Conservation (phyloP, 306 rosid species). For the Comarum palustre region DNA sequence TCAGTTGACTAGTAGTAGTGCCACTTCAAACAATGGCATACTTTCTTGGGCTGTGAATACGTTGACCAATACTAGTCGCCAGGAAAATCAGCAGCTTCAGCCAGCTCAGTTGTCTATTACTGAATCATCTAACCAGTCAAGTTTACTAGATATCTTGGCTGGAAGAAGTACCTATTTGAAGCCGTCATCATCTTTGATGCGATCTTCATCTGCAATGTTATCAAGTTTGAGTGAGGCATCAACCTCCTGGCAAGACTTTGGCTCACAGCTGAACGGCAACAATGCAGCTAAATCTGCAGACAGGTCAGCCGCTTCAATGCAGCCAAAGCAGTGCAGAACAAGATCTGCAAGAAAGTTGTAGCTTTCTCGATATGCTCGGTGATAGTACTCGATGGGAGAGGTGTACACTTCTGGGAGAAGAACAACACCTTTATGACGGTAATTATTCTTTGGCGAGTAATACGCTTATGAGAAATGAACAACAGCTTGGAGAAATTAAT, state of each 20-base stretch:
- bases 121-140: conserved; percentile 9
- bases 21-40: not conserved
- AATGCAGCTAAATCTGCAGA: conserved; percentile 5
- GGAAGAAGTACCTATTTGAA: conserved; percentile 15
- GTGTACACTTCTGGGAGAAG: not conserved
- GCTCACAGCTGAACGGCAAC: conserved; percentile 4
- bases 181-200: not conserved
- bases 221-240: not conserved
- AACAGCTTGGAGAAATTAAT: not conserved
- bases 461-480: not conserved
- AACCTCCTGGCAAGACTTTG: conserved; percentile 4
- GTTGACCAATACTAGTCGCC: not conserved
- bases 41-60: not conserved
- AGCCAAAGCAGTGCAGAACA: not conserved
- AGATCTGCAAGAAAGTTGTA: not conserved
- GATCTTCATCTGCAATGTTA: conserved; percentile 10
- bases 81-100: conserved; percentile 7
- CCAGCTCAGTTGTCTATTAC: not conserved
- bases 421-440: conserved; percentile 3
- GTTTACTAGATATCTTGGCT: conserved; percentile 6
- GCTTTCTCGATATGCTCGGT: not conserved
- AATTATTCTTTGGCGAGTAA: not conserved
- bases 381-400: not conserved
- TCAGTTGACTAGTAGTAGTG: conserved; percentile 8
- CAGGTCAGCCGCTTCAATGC: conserved; percentile 5